Evolutionary conservation across 306 rosid species (phyloP).

Genomic region (Hippophae gyantsensis): DNA sequence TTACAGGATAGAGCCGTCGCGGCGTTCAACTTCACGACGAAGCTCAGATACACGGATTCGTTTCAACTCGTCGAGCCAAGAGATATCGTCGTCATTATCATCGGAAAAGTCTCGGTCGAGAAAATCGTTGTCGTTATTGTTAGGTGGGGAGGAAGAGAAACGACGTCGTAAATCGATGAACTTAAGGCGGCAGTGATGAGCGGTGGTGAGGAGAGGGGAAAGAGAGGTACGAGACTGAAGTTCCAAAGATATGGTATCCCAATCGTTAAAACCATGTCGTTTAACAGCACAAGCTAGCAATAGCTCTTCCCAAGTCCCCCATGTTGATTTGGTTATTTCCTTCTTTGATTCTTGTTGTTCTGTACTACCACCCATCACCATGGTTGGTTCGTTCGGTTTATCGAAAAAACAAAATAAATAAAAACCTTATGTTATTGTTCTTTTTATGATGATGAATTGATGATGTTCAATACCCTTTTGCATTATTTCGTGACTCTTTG

Average conservation of each 20-base stretch:
- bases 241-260: slow-evolving; percentile 62
- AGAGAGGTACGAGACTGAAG: slow-evolving; percentile 50
- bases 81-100: slow-evolving; percentile 32
- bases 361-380: too few relatives aligned
- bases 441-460: too few relatives aligned
- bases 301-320: slow-evolving; percentile 85
- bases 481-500: too few relatives aligned
- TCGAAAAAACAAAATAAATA: too few relatives aligned
- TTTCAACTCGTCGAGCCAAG: slow-evolving; percentile 66
- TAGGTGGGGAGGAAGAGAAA: slow-evolving; percentile 20
- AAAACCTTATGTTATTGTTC: too few relatives aligned
- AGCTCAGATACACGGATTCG: slow-evolving; percentile 60
- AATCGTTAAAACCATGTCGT: slow-evolving; percentile 65
- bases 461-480: too few relatives aligned
- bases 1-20: slow-evolving; percentile 61
- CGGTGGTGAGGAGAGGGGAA: slow-evolving; percentile 42
- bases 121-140: slow-evolving; percentile 25
- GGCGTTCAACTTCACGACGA: slow-evolving; percentile 54
- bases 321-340: slow-evolving; percentile 17
- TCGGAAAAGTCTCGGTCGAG: not conserved
- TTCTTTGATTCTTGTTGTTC: not conserved
- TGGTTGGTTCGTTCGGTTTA: too few relatives aligned
- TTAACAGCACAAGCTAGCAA: slow-evolving; percentile 57
- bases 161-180: slow-evolving; percentile 58
- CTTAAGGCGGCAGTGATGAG: slow-evolving; percentile 46